Evolutionary conservation across 129 eudicot species (phyloP).

Genomic region (Helichrysum umbraculigerum): DNA sequence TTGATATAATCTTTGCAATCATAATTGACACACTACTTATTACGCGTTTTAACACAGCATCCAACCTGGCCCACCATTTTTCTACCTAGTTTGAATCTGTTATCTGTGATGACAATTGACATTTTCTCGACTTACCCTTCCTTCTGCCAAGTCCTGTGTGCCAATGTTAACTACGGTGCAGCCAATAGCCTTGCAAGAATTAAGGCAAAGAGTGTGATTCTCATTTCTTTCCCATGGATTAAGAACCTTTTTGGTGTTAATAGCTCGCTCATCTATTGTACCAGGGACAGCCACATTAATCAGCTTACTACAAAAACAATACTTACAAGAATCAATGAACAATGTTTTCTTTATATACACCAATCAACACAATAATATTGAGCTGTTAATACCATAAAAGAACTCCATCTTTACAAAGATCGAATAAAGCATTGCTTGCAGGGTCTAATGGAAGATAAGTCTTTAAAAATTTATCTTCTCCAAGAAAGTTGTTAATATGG

Average conservation of each 20-base stretch:
- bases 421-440: constrained; percentile 48
- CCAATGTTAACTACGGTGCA: constrained; percentile 64
- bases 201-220: constrained; percentile 62
- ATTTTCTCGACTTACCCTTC: constrained; percentile 47
- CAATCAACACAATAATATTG: neutral
- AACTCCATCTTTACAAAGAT: constrained; percentile 59
- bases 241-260: constrained; percentile 53
- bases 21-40: neutral
- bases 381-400: constrained; percentile 50
- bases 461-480: constrained; percentile 60
- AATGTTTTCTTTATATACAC: neutral
- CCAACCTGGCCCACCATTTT: constrained; percentile 4
- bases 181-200: constrained; percentile 66
- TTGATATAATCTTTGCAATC: neutral
- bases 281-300: constrained; percentile 69
- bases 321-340: constrained; percentile 19
- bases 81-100: neutral
- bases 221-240: constrained; percentile 70
- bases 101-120: neutral
- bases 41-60: neutral
- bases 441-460: constrained; percentile 61
- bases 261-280: constrained; percentile 71
- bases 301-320: constrained; percentile 54
- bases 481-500: constrained; percentile 59
- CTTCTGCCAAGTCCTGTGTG: constrained; percentile 67